A percentile compares a stretch with the other conserved stretches of the same genome.
These are phyloP conservation scores for Darksidea phi DNA, from an alignment of 495 filamentous ascomycete genomes.

Conservation along the genomic window DNA sequence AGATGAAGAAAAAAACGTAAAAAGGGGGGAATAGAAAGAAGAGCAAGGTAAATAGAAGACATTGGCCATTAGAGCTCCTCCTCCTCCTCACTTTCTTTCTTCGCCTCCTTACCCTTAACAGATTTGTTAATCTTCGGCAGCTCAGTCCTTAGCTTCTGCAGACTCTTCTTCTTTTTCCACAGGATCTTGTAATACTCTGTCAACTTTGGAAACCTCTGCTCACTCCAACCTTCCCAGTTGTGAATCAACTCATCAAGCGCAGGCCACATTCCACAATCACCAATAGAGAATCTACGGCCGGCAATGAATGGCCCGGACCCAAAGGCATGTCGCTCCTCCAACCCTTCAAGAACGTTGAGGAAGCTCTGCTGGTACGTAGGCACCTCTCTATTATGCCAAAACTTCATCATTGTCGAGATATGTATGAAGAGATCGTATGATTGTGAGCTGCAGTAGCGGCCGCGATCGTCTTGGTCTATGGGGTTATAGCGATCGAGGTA, in stretches of 20 bases:
- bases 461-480: slow-evolving; percentile 37
- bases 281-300: slow-evolving; percentile 56
- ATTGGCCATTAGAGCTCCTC: not conserved
- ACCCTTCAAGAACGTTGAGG: slow-evolving; percentile 29
- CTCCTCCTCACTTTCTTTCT: slow-evolving; percentile 9
- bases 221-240: slow-evolving; percentile 30
- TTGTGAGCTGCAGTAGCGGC: slow-evolving; percentile 8
- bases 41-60: no score
- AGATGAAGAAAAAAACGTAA: not conserved
- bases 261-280: slow-evolving; percentile 73
- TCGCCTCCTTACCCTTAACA: not conserved
- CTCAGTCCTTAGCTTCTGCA: slow-evolving; percentile 9
- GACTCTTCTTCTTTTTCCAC: slow-evolving; percentile 33
- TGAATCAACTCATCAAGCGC: slow-evolving; percentile 59
- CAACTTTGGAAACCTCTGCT: slow-evolving; percentile 24
- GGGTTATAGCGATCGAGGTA: slow-evolving; percentile 57
- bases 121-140: slow-evolving; percentile 7
- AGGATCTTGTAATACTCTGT: slow-evolving; percentile 30
- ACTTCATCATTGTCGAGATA: slow-evolving; percentile 14
- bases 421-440: slow-evolving; percentile 26
- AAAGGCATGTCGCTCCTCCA: slow-evolving; percentile 45
- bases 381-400: slow-evolving; percentile 25
- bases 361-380: slow-evolving; percentile 19
- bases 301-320: slow-evolving; percentile 56
- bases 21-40: not conserved